phyloP scores from a whole-genome alignment of 2,329 filamentous ascomycete genomes.

The Penicillium expansum region DNA sequence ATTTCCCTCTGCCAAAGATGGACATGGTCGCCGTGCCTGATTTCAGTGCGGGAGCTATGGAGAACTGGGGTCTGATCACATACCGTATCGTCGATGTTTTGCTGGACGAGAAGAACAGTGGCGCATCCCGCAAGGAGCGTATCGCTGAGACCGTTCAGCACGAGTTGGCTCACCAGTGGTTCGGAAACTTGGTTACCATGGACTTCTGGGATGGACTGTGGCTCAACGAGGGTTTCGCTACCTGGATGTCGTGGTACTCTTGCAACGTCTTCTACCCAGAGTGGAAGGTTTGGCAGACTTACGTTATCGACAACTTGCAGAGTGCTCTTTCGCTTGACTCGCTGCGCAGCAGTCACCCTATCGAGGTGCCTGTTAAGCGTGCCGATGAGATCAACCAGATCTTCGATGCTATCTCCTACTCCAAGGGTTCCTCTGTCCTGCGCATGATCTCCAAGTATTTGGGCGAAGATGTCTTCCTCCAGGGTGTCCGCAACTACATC shows the following conservation, averaged over 20 bases:
- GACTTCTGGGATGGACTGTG: slow-evolving; percentile 98
- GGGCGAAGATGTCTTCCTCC: slow-evolving; percentile 87
- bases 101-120: slow-evolving; percentile 86
- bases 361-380: slow-evolving; percentile 92
- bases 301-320: slow-evolving; percentile 89
- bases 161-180: slow-evolving; percentile 97
- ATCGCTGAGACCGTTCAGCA: slow-evolving; percentile 96
- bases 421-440: slow-evolving; percentile 91
- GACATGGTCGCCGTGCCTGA: slow-evolving; percentile 96
- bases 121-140: slow-evolving; percentile 84
- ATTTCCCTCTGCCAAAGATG: slow-evolving; percentile 89
- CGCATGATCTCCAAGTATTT: slow-evolving; percentile 97
- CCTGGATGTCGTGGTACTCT: slow-evolving; percentile 91
- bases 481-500: slow-evolving; percentile 85
- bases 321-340: slow-evolving; percentile 85
- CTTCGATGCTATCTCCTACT: slow-evolving; percentile 96
- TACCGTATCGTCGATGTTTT: slow-evolving; percentile 90
- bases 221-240: slow-evolving; percentile 92
- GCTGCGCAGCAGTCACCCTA: slow-evolving; percentile 89
- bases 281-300: slow-evolving; percentile 97
- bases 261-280: slow-evolving; percentile 95
- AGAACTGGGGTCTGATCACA: slow-evolving; percentile 96
- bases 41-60: slow-evolving; percentile 94
- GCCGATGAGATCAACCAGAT: slow-evolving; percentile 98
- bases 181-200: slow-evolving; percentile 96